Conservation (phyloP, 2,329 filamentous ascomycete genomes). For the Talaromyces albobiverticillius region DNA sequence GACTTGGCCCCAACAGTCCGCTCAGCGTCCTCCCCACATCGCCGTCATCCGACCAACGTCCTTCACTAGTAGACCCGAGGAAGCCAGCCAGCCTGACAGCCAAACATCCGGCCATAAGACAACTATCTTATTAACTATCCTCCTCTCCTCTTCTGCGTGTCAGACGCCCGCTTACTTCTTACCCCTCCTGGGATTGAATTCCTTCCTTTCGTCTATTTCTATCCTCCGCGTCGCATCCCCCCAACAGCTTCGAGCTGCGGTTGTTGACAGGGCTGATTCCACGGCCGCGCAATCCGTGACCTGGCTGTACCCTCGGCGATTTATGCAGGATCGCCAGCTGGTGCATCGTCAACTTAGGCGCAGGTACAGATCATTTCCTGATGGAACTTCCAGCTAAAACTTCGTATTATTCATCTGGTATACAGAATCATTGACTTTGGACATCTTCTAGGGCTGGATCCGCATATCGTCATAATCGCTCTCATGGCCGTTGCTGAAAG, state of each 20-base stretch:
- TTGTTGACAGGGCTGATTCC: conserved; percentile 5
- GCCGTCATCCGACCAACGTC: conserved; percentile 17
- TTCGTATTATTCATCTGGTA: not conserved
- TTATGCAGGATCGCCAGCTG: conserved; percentile 24
- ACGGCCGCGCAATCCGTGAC: not conserved
- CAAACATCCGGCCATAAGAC: not conserved
- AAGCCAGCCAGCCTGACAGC: conserved; percentile 2
- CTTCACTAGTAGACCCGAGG: too few relatives aligned
- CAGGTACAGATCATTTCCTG: conserved; percentile 17
- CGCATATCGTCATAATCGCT: conserved; percentile 30
- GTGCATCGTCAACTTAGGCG: conserved; percentile 26
- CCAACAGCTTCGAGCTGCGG: conserved; percentile 10
- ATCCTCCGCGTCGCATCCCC: conserved; percentile 6
- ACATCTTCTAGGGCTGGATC: conserved; percentile 34
- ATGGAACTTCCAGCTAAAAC: conserved; percentile 20
- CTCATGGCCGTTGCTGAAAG: conserved; percentile 55
- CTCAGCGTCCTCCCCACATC: conserved; percentile 16
- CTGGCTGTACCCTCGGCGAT: conserved; percentile 20
- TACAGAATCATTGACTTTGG: not conserved
- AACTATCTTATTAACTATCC: not conserved
- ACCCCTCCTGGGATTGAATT: not conserved
- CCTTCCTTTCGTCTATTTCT: conserved; percentile 8
- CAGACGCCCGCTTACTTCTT: not conserved
- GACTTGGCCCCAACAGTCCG: conserved; percentile 9
- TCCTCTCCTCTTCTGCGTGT: conserved; percentile 1